Evolutionary conservation across 139 green algal species (phyloP), one percentile per base, ranked within the genome.

Genomic region (Eudorina sp.): DNA sequence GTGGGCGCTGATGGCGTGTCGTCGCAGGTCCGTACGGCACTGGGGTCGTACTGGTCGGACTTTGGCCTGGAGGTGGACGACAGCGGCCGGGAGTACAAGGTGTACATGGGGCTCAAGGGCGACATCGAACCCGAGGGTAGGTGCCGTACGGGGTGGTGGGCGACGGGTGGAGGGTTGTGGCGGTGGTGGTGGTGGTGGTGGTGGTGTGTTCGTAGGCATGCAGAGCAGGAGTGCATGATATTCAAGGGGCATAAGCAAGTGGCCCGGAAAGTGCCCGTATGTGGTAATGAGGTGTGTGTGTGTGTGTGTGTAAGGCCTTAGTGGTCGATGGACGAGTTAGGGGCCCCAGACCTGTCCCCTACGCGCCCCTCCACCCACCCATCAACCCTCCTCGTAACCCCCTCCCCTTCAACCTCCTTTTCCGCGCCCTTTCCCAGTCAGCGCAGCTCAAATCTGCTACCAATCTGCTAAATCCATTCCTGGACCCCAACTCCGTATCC

Each of bases 61-160:
- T 92, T 80, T 72, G 76, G 62, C 69, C 72, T 83, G 38, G 78
- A 91, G 43, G 70, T 79, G 46, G 58, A 88, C 64, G 91, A 95
- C 78, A 90, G 66, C 40, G 93, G 91, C 8, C 83, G 91, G 3
- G 87, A 95, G 84, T 95, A 94, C 86, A 93, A 93, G 86, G 88
- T 89, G 53, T 93, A 93, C 46, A 55, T 45, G 23, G 79, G 80
- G 7, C 29, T 92, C 51, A 60, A 38, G 6, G 91, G 89, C 13
- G 74, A 92, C 84, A 92, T 92, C 45, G 89, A 92, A 86, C 89
- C 91, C 34, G 51, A 80, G 75, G 89, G 89, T 89, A 81, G 88
- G 4, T 45, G 31, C 13, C 4, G 4, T n/a, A 4, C 34, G 8
- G 53, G 77, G 51, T 6, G 34, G 21, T 53, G 70, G 38, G 11